Conservation (phyloP, 208 protist genomes). For the Porcisia deanei region DNA sequence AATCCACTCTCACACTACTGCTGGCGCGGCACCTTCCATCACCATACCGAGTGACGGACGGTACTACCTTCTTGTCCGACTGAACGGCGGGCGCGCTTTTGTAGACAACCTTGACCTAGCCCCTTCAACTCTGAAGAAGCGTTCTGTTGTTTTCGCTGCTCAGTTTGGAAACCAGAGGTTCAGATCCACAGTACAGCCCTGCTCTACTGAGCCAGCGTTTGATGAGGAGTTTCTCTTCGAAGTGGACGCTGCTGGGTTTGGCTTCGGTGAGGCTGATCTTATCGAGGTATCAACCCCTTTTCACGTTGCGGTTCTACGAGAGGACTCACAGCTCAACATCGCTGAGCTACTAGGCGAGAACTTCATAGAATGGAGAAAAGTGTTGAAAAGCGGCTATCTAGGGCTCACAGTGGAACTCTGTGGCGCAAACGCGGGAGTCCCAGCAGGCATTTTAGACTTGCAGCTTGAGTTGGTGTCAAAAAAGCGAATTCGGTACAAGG, state of each 20-base stretch:
- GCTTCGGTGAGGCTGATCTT: conserved; percentile 54
- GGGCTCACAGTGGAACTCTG: conserved; percentile 91
- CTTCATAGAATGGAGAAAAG: conserved; percentile 90
- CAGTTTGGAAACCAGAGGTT: conserved; percentile 92
- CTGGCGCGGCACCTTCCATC: neutral
- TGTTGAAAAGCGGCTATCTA: conserved; percentile 86
- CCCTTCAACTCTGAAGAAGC: conserved; percentile 29
- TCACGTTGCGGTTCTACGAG: conserved; percentile 83
- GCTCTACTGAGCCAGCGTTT: conserved; percentile 69
- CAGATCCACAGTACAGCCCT: conserved; percentile 42
- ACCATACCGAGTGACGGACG: conserved; percentile 34
- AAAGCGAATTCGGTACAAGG: conserved; percentile 58
- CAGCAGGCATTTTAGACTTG: conserved; percentile 91
- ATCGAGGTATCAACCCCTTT: conserved; percentile 84
- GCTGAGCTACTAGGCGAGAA: conserved; percentile 88
- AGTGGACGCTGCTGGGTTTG: conserved; percentile 78
- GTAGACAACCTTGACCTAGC: conserved; percentile 88
- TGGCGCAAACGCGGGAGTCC: conserved; percentile 81
- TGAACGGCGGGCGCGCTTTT: conserved; percentile 89
- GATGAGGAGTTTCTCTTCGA: conserved; percentile 91
- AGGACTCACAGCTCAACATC: conserved; percentile 55
- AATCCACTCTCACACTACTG: conserved; percentile 37
- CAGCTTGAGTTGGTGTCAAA: conserved; percentile 83
- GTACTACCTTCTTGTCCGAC: conserved; percentile 79
- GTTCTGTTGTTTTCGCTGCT: conserved; percentile 63